phyloP scores from a whole-genome alignment of 2,329 filamentous ascomycete species.

The Colletotrichum caudatum region DNA sequence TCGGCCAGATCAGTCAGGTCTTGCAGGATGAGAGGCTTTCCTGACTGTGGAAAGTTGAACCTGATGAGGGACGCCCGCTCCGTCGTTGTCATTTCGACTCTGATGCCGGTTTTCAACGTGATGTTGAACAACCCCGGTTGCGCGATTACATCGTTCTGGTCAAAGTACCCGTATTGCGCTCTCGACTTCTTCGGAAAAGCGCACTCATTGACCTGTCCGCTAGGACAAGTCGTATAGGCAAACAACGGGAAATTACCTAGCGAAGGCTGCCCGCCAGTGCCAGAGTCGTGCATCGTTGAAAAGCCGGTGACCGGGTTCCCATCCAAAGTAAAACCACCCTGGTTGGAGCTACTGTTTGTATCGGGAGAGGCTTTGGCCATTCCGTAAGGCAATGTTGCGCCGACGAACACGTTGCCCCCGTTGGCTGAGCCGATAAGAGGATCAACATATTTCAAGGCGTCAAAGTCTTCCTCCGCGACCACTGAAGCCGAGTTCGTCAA shows the following conservation, averaged over 20 bases:
- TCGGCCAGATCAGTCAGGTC: conserved; percentile 74
- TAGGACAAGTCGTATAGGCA: conserved; percentile 71
- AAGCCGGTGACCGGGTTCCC: conserved; percentile 64
- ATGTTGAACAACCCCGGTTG: conserved; percentile 76
- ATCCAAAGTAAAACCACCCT: conserved; percentile 69
- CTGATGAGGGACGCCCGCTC: conserved; percentile 75
- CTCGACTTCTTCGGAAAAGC: conserved; percentile 65
- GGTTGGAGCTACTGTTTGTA: conserved; percentile 64
- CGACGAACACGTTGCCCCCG: conserved; percentile 58
- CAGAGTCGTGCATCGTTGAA: conserved; percentile 69
- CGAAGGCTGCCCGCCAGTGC: conserved; percentile 69
- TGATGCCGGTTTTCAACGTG: conserved; percentile 67
- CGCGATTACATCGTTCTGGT: conserved; percentile 64
- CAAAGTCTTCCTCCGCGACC: conserved; percentile 45
- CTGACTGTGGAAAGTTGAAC: conserved; percentile 68
- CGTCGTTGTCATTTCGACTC: conserved; percentile 75
- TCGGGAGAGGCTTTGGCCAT: conserved; percentile 71
- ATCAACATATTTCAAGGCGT: conserved; percentile 50
- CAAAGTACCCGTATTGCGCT: conserved; percentile 57
- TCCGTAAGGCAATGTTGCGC: conserved; percentile 58
- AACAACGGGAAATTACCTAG: conserved; percentile 82
- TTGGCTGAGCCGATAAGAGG: conserved; percentile 57
- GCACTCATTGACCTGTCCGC: conserved; percentile 72
- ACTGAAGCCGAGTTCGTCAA: conserved; percentile 21
- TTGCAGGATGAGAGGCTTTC: conserved; percentile 71